Conservation (phyloP, 768 basidiomycete genomes). For the Tricholoma furcatifolium region DNA sequence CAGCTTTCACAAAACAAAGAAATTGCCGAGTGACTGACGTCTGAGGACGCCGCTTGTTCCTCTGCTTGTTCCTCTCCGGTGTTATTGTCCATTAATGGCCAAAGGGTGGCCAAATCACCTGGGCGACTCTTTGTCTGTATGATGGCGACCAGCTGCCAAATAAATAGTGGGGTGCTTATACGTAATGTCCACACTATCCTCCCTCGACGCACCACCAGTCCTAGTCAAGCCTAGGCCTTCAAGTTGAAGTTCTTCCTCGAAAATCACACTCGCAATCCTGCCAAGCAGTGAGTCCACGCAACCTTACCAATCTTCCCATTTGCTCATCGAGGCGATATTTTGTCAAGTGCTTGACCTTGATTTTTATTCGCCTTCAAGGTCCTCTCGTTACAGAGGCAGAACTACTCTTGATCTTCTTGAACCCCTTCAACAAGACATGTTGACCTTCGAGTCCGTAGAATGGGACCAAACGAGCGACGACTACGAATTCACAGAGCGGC, state of each 20-base stretch:
- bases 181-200: not conserved
- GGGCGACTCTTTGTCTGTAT: conserved; percentile 6
- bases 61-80: not conserved
- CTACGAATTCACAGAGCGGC: not conserved
- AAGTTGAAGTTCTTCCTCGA: too few species aligned
- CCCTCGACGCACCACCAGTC: too few species aligned
- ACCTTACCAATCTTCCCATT: not conserved
- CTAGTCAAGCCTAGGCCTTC: not conserved
- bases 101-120: conserved; percentile 1
- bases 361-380: not conserved
- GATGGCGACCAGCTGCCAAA: not conserved
- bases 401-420: not conserved
- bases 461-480: not conserved
- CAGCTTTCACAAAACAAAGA: conserved; percentile 2
- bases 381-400: not conserved
- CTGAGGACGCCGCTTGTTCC: too few species aligned
- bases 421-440: conserved; percentile 1
- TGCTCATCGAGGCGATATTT: not conserved
- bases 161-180: not conserved
- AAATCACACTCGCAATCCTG: not conserved
- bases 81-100: not conserved
- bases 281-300: not conserved
- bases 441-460: conserved; percentile 3
- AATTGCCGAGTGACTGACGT: not conserved
- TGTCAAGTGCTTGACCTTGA: not conserved